Evolutionary conservation across 805 yeast species (phyloP).

Genomic region (Schwanniomyces vanrijiae): DNA sequence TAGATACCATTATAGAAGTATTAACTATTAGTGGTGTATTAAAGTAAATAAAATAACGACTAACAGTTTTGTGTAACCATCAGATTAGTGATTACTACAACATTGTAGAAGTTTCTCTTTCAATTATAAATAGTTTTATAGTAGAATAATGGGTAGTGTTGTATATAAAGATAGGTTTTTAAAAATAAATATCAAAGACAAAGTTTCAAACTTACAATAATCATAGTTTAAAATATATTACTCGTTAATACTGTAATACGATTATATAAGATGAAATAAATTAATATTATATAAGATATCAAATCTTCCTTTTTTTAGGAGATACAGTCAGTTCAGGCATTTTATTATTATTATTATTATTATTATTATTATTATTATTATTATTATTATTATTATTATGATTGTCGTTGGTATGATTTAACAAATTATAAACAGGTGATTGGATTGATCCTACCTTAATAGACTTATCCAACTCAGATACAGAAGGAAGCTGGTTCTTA

Average conservation of each 20-base stretch:
- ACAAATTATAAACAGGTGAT: slow-evolving; percentile 8
- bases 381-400: not conserved
- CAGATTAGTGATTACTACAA: too few species aligned
- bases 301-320: slow-evolving; percentile 1
- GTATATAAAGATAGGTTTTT: too few species aligned
- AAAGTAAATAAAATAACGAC: not conserved
- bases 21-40: too few species aligned
- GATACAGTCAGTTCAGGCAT: not conserved
- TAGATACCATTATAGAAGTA: slow-evolving; percentile 1
- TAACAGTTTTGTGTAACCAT: not conserved
- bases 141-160: too few species aligned
- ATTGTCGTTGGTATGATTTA: slow-evolving; percentile 2
- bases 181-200: too few species aligned
- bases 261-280: not conserved
- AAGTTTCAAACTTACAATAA: too few species aligned
- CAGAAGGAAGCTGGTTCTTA: slow-evolving; percentile 32
- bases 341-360: not conserved
- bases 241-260: not conserved
- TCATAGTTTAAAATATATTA: too few species aligned
- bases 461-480: slow-evolving; percentile 35
- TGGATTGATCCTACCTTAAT: slow-evolving; percentile 13
- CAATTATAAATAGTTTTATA: too few species aligned
- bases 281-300: not conserved
- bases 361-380: too few species aligned
- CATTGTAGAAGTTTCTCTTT: too few species aligned